Percentiles rank a stretch among this genome's conserved stretches.
These are phyloP conservation scores for Colletotrichum sp. DNA, from an alignment of 2,329 filamentous ascomycete genomes.

Conservation along the genomic window DNA sequence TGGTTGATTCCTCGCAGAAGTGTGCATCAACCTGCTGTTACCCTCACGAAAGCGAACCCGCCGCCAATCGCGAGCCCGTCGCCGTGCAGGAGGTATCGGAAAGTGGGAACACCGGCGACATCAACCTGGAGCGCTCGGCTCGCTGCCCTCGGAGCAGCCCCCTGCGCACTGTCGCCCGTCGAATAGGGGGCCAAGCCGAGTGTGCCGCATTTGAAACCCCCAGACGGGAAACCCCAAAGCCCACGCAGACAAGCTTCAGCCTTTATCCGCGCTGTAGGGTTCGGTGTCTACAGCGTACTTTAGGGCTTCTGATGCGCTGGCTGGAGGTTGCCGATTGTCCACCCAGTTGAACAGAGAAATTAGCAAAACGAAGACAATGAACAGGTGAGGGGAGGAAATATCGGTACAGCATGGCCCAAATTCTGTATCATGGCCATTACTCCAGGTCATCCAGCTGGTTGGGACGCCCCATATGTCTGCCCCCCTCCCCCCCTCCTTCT, in stretches of 20 bases:
- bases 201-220: not conserved
- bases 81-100: not conserved
- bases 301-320: not conserved
- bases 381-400: not conserved
- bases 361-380: not conserved
- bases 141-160: slow-evolving; percentile 5
- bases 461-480: not conserved
- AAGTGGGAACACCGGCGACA: not conserved
- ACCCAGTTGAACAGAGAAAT: not conserved
- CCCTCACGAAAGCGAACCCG: not conserved
- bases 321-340: not conserved
- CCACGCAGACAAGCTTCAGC: not conserved
- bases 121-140: slow-evolving; percentile 2
- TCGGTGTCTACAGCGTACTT: not conserved
- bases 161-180: slow-evolving; percentile 1
- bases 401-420: not conserved
- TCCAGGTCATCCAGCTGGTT: not conserved
- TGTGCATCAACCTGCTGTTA: not conserved
- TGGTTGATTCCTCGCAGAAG: not conserved
- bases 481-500: not conserved
- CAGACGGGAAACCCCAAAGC: not conserved
- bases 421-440: not conserved
- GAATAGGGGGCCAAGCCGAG: slow-evolving; percentile 2
- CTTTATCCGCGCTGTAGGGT: not conserved
- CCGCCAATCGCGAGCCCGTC: not conserved